Base-by-base conservation (phyloP, 352 stramenopile species). In the Phytophthora podocarpi region DNA sequence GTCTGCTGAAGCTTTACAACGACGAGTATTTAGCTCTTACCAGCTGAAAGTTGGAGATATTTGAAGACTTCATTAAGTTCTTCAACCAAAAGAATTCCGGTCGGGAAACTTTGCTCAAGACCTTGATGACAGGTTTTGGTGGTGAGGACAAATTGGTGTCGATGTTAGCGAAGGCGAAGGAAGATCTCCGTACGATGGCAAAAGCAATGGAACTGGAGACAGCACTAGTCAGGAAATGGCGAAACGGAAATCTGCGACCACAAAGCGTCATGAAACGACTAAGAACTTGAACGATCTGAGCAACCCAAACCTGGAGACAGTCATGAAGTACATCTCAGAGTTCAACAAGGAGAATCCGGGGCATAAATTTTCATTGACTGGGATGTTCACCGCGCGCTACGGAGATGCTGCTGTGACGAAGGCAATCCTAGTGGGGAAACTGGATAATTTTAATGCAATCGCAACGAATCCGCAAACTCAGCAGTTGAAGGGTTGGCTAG, bases 271-370 rank as follows among this genome's bases (percentile, higher is more conserved):
- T 37, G 9, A 12, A 16, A 3, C 6, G 47, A 3, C 13, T 58
- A 2, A 58, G 47, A 21, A n/a, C 18, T 7, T 37, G 49, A 16
- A 13, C 11, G 5, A 5, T 58, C 18, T 58, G 28, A n/a, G 5
- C 18, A 58, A 5, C 27, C 35, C 7, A 16, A 48, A 18, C 13
- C 5, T 58, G 35, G 36, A 13, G 28, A 5, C 13, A 37, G 8
- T 37, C 31, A 16, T 16, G 31, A 49, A 47, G 26, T 58, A 40
- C 36, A 18, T 40, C 24, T 24, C 37, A 9, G 24, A 58, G 2
- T 58, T 48, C 49, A 39, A 39, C 16, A 48, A 58, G 36, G 18
- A 26, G 11, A 41, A 49, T 18, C 35, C 50, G n/a, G n/a, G 20
- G 11, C 12, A 20, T 5, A 16, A 48, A 13, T 23, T 16, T 20